A percentile compares a stretch with the other conserved stretches of the same genome.
phyloP scores from a whole-genome alignment of 495 filamentous ascomycete genomes.

The Tirmania nivea region DNA sequence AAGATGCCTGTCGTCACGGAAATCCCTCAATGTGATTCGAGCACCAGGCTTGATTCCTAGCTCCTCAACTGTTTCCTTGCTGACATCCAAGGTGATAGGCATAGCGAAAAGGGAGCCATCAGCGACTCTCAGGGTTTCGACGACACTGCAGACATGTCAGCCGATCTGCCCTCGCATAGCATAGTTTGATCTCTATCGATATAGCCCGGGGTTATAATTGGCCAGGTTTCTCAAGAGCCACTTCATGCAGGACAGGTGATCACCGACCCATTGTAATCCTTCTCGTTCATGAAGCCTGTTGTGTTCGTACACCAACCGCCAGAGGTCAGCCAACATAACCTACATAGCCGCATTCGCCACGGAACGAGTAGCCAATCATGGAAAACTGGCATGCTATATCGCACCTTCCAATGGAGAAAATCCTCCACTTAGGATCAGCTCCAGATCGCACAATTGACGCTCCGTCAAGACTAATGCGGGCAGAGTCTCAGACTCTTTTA shows the following conservation, averaged over 20 bases:
- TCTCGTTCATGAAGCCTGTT: conserved; percentile 90
- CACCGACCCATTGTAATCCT: conserved; percentile 77
- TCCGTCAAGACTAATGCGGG: conserved; percentile 70
- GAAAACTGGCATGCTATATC: conserved; percentile 15
- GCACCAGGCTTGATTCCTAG: conserved; percentile 52
- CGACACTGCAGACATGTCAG: conserved; percentile 37
- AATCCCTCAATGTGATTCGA: conserved; percentile 73
- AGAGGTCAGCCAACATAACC: no score
- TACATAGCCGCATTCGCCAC: no score
- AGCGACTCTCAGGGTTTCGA: conserved; percentile 60
- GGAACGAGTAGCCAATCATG: no score
- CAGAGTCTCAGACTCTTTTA: conserved; percentile 63
- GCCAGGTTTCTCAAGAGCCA: not conserved
- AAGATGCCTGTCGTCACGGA: conserved; percentile 85
- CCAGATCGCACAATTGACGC: conserved; percentile 90
- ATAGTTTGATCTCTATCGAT: conserved; percentile 2
- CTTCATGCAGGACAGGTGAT: not conserved
- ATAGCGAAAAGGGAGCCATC: conserved; percentile 90
- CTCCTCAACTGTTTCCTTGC: conserved; percentile 47
- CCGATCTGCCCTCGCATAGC: not conserved
- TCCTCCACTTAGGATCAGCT: conserved; percentile 85
- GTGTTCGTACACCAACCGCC: no score
- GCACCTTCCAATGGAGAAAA: conserved; percentile 92
- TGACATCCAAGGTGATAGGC: conserved; percentile 82
- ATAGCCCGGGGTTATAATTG: conserved; percentile 4